Base-by-base conservation (phyloP, 768 basidiomycete genomes). In the Lactarius hatsudake region DNA sequence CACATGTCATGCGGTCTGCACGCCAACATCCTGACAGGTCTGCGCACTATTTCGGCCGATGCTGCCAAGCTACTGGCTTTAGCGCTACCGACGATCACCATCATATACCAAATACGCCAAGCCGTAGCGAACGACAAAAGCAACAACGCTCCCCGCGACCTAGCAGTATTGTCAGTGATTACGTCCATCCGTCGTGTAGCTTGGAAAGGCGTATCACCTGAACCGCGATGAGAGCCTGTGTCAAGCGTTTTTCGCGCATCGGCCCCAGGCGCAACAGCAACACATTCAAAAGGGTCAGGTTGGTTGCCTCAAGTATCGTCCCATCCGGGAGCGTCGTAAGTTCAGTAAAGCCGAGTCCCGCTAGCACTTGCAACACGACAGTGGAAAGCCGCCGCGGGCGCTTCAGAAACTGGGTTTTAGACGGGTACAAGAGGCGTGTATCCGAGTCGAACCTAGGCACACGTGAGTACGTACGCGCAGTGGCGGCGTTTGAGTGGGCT, bases 281-380 rank as follows among this genome's bases (percentile, higher is more conserved):
- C 62, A 90, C 84, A 75, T 97, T 98, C 38, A 96, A 80, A 66
- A 99, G 87, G 0, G 97, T 99, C 67, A 98, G 78, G 76, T 99
- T 99, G 42, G 91, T 94, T 5, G 87, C 83, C 66, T 90, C 88
- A 3, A 81, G 74, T 71, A 97, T 88, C 30, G 74, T 76, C 13
- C 86, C 86, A 28, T 73, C 79, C 17, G 83, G 78, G 71, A 88
- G 82, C 20, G 79, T 68, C 34, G 83, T 86, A 7, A 97, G 78
- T 38, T 87, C 78, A 36, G 91, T 87, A 23, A 96, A 78, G 5
- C 90, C 84, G 12, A 97, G 74, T 1, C 79, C 69, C 2, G 87
- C 81, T 59, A 97, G 76, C 20, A 86, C 71, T 26, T 80, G 81
- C 23, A 98, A 83, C 17, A 86, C 76, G 10, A 88, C 51, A 3